A percentile compares a stretch with the other conserved stretches of the same genome.
phyloP scores from a whole-genome alignment of 768 basidiomycete genomes.

The Hirschioporus abietinus region DNA sequence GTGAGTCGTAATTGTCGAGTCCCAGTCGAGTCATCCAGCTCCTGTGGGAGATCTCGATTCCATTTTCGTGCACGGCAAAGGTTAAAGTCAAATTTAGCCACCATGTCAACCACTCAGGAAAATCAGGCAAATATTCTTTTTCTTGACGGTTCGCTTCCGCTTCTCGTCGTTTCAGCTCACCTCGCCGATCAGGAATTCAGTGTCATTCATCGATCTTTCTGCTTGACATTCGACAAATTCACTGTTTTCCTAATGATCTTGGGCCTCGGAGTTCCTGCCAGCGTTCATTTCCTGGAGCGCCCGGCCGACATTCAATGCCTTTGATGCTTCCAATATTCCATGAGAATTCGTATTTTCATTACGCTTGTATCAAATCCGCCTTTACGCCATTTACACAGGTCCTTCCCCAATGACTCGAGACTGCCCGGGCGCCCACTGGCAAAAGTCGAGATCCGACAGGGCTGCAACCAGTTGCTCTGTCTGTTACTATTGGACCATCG shows the following conservation, averaged over 20 bases:
- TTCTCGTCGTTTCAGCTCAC: not conserved
- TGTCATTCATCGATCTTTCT: too few species aligned
- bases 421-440: not conserved
- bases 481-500: not conserved
- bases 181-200: not conserved
- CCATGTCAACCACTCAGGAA: not conserved
- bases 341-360: not conserved
- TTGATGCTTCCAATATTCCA: not conserved
- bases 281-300: not conserved
- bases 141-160: not conserved
- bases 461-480: not conserved
- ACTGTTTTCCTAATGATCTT: too few species aligned
- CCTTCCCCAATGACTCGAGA: not conserved
- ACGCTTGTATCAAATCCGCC: not conserved
- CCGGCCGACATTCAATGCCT: not conserved
- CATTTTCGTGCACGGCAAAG: not conserved
- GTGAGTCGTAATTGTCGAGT: not conserved
- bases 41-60: not conserved
- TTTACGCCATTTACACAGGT: not conserved
- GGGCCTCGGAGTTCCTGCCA: not conserved
- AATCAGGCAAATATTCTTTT: not conserved
- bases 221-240: too few species aligned
- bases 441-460: not conserved
- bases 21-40: not conserved
- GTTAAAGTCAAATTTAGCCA: not conserved